Conservation (phyloP, 805 yeast genomes). For the Candida easanensis region DNA sequence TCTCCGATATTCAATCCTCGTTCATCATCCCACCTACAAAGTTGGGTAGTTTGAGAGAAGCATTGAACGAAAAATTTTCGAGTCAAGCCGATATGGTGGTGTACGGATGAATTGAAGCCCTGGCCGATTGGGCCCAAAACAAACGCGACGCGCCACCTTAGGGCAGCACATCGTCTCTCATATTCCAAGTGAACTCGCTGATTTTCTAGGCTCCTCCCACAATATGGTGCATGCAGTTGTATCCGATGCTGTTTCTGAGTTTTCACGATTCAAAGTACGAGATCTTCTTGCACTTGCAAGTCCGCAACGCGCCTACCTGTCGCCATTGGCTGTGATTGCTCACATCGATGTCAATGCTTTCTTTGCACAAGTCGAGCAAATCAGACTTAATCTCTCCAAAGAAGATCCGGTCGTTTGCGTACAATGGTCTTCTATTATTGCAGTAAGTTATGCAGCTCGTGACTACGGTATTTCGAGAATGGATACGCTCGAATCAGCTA, state of each 20-base stretch:
- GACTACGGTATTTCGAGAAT: conserved; percentile 77
- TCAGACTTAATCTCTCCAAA: conserved; percentile 59
- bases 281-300: conserved; percentile 50
- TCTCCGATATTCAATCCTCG: background rate
- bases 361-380: conserved; percentile 90
- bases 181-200: background rate
- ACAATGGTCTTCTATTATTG: conserved; percentile 89
- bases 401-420: conserved; percentile 90
- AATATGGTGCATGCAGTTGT: background rate
- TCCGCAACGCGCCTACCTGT: conserved; percentile 45
- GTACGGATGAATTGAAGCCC: conserved; percentile 13
- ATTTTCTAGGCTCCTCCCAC: background rate
- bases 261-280: conserved; percentile 43
- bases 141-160: conserved; percentile 1
- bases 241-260: background rate
- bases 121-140: background rate
- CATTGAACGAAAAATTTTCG: conserved; percentile 8
- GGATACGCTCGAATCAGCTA: conserved; percentile 68
- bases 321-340: conserved; percentile 76
- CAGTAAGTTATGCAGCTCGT: conserved; percentile 88
- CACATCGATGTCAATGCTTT: conserved; percentile 94
- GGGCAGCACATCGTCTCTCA: conserved; percentile 1
- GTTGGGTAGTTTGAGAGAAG: too few species aligned
- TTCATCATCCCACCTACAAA: background rate
- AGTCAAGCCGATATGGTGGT: conserved; percentile 5